Evolutionary conservation across 805 yeast species (phyloP), one percentile per base, ranked within the genome.

Genomic region (Teunomyces tritomae): DNA sequence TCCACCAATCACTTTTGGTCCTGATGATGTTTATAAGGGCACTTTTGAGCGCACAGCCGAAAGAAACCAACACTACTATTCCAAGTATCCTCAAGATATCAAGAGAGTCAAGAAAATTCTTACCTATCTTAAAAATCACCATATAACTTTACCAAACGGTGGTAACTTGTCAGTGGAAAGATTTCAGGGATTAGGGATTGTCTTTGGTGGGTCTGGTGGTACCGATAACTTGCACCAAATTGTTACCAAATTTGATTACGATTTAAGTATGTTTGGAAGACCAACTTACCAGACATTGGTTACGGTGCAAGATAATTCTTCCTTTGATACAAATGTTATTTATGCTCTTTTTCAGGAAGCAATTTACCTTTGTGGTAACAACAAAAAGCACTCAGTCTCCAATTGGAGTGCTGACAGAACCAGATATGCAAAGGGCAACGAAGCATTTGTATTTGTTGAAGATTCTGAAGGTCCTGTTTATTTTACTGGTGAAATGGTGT

Each of bases 301-400:
- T 20, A 39, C 51, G 2, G 49, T 79, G 9, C 71, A 74, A 50
- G 58, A 58, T 39, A 53, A 47, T 20, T 57, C 65, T 7, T 63
- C 74, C 1, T 82, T 79, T 55, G 85, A 80, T 49, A 74, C 84
- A 3, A 81, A 81, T 51, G 62, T 77, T 28, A 54, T 82, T 13
- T 81, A 81, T 55, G 80, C 81, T 2, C 64, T 82, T 35, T 73
- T 80, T 52, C 84, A 80, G 57, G 85, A 81, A 52, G 80, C 83
- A 5, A 80, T 82, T 11, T 81, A 81, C 58, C 65, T 77, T 49
- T 80, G 78, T 53, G 77, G 79, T 0, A 50, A 50, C 39, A 46
- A 51, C 36, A 8, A 39, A 8, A 7, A 47, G 32, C 42, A 46
- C 45, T 8, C 37, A 10, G 63, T 64, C 1, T 47, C 78, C 4